Conservation (phyloP, 495 filamentous ascomycete species). For the Penicillium arizonense region DNA sequence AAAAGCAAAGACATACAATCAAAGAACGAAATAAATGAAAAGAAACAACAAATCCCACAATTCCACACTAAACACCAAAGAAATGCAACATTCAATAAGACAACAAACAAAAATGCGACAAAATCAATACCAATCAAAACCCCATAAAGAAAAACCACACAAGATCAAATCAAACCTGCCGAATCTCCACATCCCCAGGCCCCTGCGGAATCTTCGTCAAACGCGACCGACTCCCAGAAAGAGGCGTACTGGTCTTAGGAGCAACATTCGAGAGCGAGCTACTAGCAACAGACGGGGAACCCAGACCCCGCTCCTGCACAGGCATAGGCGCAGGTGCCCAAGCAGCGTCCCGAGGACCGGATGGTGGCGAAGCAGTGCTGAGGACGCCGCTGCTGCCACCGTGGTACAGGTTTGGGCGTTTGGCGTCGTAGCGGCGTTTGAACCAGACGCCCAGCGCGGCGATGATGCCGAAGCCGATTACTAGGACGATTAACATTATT, state of each 20-base stretch:
- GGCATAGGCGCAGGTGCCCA: background rate
- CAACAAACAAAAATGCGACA: background rate
- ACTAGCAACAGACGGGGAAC: slow-evolving; percentile 25
- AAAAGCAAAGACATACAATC: slow-evolving; percentile 8
- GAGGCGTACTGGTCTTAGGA: slow-evolving; percentile 4
- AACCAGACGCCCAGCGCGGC: slow-evolving; percentile 39
- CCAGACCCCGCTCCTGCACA: background rate
- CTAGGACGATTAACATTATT: slow-evolving; percentile 52
- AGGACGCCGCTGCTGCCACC: slow-evolving; percentile 17
- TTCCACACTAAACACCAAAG: background rate
- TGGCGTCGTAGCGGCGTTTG: slow-evolving; percentile 49
- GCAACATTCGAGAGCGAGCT: slow-evolving; percentile 33
- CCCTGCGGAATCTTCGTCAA: slow-evolving; percentile 22
- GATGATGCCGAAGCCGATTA: slow-evolving; percentile 42
- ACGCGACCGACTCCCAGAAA: slow-evolving; percentile 12
- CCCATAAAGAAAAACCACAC: background rate
- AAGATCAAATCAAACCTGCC: slow-evolving; percentile 14
- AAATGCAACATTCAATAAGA: background rate
- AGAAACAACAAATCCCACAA: background rate
- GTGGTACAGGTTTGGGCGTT: slow-evolving; percentile 38
- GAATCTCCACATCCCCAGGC: slow-evolving; percentile 26
- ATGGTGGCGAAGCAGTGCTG: slow-evolving; percentile 2
- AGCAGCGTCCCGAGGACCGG: background rate
- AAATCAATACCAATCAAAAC: background rate
- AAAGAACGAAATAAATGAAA: slow-evolving; percentile 2